These are phyloP conservation scores for Datura wrightii DNA, from an alignment of 257 asterid genomes.

Conservation along the genomic window DNA sequence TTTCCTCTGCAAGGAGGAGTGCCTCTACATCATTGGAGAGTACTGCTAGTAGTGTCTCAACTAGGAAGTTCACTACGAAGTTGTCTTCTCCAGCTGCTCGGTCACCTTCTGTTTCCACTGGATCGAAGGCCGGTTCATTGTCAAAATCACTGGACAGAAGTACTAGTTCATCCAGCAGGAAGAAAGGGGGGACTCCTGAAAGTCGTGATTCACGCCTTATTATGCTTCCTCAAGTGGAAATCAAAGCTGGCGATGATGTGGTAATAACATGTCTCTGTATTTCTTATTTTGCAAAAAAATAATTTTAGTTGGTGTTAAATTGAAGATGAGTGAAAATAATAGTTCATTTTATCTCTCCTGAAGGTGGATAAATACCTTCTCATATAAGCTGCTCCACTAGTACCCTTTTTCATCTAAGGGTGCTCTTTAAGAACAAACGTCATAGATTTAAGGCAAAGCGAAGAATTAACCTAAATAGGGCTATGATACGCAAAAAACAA, in stretches of 20 bases:
- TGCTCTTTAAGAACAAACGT: not conserved
- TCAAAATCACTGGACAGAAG: constrained; percentile 61
- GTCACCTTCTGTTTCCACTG: constrained; percentile 70
- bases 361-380: constrained; percentile 8
- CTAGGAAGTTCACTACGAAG: constrained; percentile 60
- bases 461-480: not conserved
- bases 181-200: constrained; percentile 73
- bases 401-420: not conserved
- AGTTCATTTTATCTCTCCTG: not conserved
- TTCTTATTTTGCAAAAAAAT: constrained; percentile 4
- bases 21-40: constrained; percentile 75
- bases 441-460: not conserved
- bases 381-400: not conserved
- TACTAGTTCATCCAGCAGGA: constrained; percentile 59
- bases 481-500: not conserved
- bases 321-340: not conserved
- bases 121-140: constrained; percentile 61
- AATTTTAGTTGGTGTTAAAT: constrained; percentile 17
- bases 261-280: constrained; percentile 49
- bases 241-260: constrained; percentile 91
- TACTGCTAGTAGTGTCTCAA: constrained; percentile 63
- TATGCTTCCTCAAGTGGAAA: constrained; percentile 95
- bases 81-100: constrained; percentile 53
- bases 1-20: constrained; percentile 57
- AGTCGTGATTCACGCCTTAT: constrained; percentile 85